phyloP scores from a whole-genome alignment of 116 monocot genomes.

The Posidonia oceanica region DNA sequence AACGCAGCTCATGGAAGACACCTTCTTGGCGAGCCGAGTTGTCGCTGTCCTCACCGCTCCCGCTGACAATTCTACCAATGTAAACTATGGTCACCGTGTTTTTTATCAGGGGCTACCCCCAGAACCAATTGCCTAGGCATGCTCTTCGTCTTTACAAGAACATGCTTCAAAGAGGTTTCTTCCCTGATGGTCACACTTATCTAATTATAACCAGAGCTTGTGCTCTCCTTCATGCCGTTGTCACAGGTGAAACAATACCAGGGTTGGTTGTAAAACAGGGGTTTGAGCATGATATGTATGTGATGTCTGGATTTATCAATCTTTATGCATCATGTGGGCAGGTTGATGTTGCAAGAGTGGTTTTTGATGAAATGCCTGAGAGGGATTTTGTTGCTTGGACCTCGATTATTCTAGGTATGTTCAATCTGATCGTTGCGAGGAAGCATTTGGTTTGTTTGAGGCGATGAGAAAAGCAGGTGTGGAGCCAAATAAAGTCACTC shows the following conservation, averaged over 20 bases:
- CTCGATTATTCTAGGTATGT: slow-evolving; percentile 26
- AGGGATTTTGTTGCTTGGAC: slow-evolving; percentile 17
- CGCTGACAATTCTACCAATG: not conserved
- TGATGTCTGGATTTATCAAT: slow-evolving; percentile 29
- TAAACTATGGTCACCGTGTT: slow-evolving; percentile 23
- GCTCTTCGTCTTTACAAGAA: slow-evolving; percentile 33
- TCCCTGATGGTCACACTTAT: slow-evolving; percentile 33
- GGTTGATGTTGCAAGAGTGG: slow-evolving; percentile 17
- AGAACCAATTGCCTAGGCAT: slow-evolving; percentile 38
- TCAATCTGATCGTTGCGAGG: slow-evolving; percentile 12
- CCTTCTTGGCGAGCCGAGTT: slow-evolving; percentile 22
- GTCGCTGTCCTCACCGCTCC: slow-evolving; percentile 16
- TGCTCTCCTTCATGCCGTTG: slow-evolving; percentile 6
- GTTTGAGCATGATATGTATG: slow-evolving; percentile 26
- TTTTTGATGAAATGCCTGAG: slow-evolving; percentile 33
- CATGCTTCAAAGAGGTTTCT: slow-evolving; percentile 30
- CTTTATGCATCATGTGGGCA: slow-evolving; percentile 21
- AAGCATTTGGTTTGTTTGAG: slow-evolving; percentile 27
- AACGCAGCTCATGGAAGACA: slow-evolving; percentile 17
- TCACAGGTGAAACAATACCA: slow-evolving; percentile 17
- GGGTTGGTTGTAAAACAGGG: slow-evolving; percentile 24
- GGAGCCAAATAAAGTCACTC: slow-evolving; percentile 21
- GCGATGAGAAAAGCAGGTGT: slow-evolving; percentile 1
- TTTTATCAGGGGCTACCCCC: slow-evolving; percentile 57
- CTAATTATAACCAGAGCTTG: slow-evolving; percentile 22